Base-by-base conservation (phyloP, 768 basidiomycete genomes). In the Suillus fuscotomentosus region DNA sequence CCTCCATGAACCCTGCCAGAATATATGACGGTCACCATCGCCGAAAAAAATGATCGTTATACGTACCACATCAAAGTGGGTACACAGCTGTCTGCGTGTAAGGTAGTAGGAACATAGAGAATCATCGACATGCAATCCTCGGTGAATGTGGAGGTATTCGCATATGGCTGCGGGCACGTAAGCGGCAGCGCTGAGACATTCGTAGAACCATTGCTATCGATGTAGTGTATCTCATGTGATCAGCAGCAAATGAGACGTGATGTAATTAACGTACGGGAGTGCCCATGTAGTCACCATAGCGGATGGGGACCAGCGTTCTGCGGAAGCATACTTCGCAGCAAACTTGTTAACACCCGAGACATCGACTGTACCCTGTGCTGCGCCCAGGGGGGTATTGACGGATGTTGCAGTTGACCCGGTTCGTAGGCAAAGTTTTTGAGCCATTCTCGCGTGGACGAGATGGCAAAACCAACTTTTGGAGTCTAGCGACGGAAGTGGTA, bases 91-190 rank as follows among this genome's bases (percentile, higher is more conserved):
- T 62, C 62, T 8, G 60, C 68, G 66, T 68, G 48, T 76, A 78
- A 62, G 2, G 78, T 71, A 8, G 79, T 74, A 6, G 91, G 91
- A 3, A 88, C 85, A 71, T 92, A 94, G 38, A 90, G 78, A 31
- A 91, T 77, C 80, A 93, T 86, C 24, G 87, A 93, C 54, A 97
- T 80, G 73, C 94, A 97, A 73, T 95, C 91, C 74, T 95, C 94
- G 62, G 73, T 82, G 75, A 77, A 84, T 5, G 75, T 71, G n/a
- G 84, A 83, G 38, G 80, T 66, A 68, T 83, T 78, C 14, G 85
- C 77, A 65, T 69, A 76, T 53, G 78, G 76, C 73, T 95, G 94
- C 10, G 91, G 88, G 72, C 94, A 96, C 9, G 86, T 82, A 5
- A 87, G 80, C 22, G 93, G 92, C 39, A 91, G 77, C 10, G 75